Evolutionary conservation across 768 basidiomycete genomes (phyloP).

Genomic region (Phylloporus rhodoxanthus): DNA sequence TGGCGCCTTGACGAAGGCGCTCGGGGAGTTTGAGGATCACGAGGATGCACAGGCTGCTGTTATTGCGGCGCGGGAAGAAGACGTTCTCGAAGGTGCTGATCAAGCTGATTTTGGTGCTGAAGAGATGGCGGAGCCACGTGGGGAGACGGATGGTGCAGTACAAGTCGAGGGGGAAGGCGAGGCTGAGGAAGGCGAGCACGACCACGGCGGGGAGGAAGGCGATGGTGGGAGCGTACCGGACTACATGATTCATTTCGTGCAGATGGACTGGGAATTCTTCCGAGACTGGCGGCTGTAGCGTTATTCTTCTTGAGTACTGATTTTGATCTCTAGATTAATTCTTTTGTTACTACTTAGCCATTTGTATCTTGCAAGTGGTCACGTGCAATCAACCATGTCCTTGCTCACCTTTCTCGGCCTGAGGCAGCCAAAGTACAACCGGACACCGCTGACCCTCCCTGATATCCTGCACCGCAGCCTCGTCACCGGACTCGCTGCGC

Average conservation of each 20-base stretch:
- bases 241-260: slow-evolving; percentile 73
- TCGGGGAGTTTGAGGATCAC: slow-evolving; percentile 82
- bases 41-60: slow-evolving; percentile 82
- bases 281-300: slow-evolving; percentile 58
- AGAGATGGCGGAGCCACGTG: slow-evolving; percentile 23
- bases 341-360: slow-evolving; percentile 11
- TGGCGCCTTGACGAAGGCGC: slow-evolving; percentile 58
- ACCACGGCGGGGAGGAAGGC: slow-evolving; percentile 31
- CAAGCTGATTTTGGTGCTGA: slow-evolving; percentile 73
- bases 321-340: neutral
- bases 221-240: slow-evolving; percentile 76
- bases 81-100: slow-evolving; percentile 69
- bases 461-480: slow-evolving; percentile 29
- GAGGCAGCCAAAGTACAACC: slow-evolving; percentile 18
- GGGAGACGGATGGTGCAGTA: slow-evolving; percentile 23
- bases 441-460: slow-evolving; percentile 22
- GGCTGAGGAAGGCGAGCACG: slow-evolving; percentile 35
- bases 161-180: slow-evolving; percentile 35
- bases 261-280: slow-evolving; percentile 63
- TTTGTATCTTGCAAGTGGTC: neutral
- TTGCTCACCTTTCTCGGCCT: slow-evolving; percentile 25
- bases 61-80: slow-evolving; percentile 69
- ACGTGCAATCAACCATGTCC: slow-evolving; percentile 14
- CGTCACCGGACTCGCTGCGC: slow-evolving; percentile 25
- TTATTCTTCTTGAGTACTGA: neutral